Evolutionary conservation across 2,329 filamentous ascomycete genomes (phyloP), one percentile per base, ranked within the genome.

Genomic region (Colletotrichum costaricense): DNA sequence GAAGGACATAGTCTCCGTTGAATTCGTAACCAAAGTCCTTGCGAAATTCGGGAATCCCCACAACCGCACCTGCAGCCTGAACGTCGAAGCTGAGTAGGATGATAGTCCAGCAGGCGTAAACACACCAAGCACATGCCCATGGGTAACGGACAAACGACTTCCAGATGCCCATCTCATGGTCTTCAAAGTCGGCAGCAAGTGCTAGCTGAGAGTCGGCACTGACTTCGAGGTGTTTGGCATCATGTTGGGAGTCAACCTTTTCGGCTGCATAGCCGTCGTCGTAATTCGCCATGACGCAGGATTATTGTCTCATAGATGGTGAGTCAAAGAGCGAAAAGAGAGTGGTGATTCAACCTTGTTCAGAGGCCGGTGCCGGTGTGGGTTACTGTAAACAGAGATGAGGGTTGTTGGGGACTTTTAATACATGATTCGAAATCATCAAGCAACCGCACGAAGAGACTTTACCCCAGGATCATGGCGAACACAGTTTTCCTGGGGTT

Each of bases 21-120:
- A 79, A 84, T 7, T 76, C 64, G 59, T 80, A 76, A 0, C 85
- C 85, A 77, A 87, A 87, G 73, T 86, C 84, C 70, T 86, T 80
- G 60, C 84, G 80, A 74, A 86, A 87, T 68, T 82, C 71, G 5
- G 85, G 85, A 12, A 86, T 84, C 24, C 84, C 81, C 38, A 86
- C 80, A n/a, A 85, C 81, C 60, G 78, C 82, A 5, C 83, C 82
- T 5, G 80, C 77, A 24, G 84, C 84, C 73, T 85, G 82, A 63
- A 82, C 82, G 74, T 86, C 84, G 63, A 85, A 86, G 26, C 77
- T 79, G 54, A 83, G 81, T 12, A 85, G 80, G 22, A 86, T 73
- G 11, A 84, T 77, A 19, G 78, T 77, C 82, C 82, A 86, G 19
- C 83, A 80, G 42, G 82, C 82, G 71, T 81, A 85, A 30, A 84